Evolutionary conservation across 306 rosid species (phyloP), one percentile per base, ranked within the genome.

Genomic region (Pyrus bretschneideri): DNA sequence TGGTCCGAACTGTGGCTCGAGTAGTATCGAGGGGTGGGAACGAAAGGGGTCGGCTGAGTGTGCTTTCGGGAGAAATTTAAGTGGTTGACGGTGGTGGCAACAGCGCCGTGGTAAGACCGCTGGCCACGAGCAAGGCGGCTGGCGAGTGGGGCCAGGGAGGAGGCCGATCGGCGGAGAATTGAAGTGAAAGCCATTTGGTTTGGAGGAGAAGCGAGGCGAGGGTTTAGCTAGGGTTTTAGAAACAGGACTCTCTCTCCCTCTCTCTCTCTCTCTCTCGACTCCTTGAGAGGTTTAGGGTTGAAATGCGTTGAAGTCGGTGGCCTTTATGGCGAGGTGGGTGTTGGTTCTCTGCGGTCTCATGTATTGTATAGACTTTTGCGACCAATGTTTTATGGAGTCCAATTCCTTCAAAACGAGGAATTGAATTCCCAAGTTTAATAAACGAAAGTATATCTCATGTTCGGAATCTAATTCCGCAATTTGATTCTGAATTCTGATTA

Each of bases 111-210:
- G 84, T 79, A 76, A 67, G 74, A 66, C 18, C 76, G 55, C n/a
- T 68, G 88, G 73, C 79, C 65, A 10, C 84, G 87, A 55, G 78
- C 49, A 59, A 85, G 70, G 49, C 84, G 86, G 76, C 73, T 78
- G 4, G 90, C 85, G 0, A 83, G 27, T 31, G 93, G 89, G 76
- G 87, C 82, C 7, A 82, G 71, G 38, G 87, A 88, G 78, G 86
- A 85, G 19, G 81, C 77, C 44, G 97, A 92, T 78, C 78, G 87
- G 79, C 97, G 92, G 76, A 95, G 71, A 74, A 91, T 83, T 54
- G 93, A 87, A 76, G 73, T 60, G 78, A 89, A 80, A 40, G 91
- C 96, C 99, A 95, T 95, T 77, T 79, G 55, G 46, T 18, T 58
- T 58, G 5, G 60, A 57, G 67, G 42, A 29, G 35, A 44, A 19